Evolutionary conservation across 1,284 basidiomycete genomes (phyloP), one percentile per base, ranked within the genome.

Genomic region (Thelephora terrestris): DNA sequence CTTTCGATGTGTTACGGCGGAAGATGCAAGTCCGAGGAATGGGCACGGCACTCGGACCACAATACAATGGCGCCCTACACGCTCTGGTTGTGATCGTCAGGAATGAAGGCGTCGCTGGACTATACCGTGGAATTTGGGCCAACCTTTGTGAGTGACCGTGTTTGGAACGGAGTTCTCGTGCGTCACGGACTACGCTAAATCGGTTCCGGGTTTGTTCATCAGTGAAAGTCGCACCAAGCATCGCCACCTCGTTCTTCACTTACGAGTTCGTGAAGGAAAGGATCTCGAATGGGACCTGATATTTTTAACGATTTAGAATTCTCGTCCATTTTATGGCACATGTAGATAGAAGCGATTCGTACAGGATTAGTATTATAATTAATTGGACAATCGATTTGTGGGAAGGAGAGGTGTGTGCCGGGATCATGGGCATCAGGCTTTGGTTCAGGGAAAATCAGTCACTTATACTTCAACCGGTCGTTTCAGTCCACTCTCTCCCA

Each of bases 11-110:
- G 1, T 67, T 98, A 47, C 75, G 95, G 38, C 74, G 95, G 45
- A 92, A 96, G 68, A 93, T 99, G 86, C 95, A 99, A 64, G 90
- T 95, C 49, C 81, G 84, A 1, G 95, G 94, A 1, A 85, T 97
- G 83, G 73, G 76, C 49, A 23, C 39, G 12, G 68, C 75, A 51
- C 58, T 83, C 50, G 75, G 77, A 38, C 67, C 78, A 53, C 78
- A 79, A 59, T 92, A 92, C 65, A 80, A 68, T 44, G 89, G 91
- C 23, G 91, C 85, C 16, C 60, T 89, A 50, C 85, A 92, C 59
- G 88, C 86, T 2, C 68, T 93, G 54, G 65, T 66, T 50, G 75
- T 74, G 50, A 91, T 91, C 45, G 52, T 92, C 21, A 74, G 69
- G 38, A 74, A 73, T 0, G 93, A 96, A 61, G 93, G 93, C 2